phyloP scores from a whole-genome alignment of 306 rosid genomes.

The Astragalus glycyphyllos region DNA sequence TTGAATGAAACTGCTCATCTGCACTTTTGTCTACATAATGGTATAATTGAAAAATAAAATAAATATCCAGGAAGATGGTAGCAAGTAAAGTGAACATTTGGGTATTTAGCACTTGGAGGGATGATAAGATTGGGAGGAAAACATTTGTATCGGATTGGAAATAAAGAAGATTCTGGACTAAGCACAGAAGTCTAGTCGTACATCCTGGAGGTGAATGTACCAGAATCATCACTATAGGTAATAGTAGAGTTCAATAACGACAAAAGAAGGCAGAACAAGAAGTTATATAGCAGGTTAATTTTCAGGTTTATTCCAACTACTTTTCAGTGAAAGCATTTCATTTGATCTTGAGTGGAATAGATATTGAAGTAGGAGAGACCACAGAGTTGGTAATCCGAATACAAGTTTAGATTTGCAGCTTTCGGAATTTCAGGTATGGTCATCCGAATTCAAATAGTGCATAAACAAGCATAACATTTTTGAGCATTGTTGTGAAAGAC shows the following conservation, averaged over 20 bases:
- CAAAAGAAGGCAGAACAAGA: conserved; percentile 11
- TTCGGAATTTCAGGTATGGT: neutral
- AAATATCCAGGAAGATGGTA: conserved; percentile 5
- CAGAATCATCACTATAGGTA: neutral
- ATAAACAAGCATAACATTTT: neutral
- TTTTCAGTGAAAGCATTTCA: conserved; percentile 15
- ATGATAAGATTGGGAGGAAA: conserved; percentile 3
- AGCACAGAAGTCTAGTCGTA: conserved; percentile 4
- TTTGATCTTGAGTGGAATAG: conserved; percentile 11
- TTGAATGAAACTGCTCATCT: neutral
- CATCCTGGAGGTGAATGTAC: neutral
- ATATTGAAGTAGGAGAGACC: neutral
- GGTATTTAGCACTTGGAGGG: conserved; percentile 5
- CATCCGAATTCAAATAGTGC: neutral
- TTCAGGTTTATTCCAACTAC: conserved; percentile 12
- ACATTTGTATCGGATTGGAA: conserved; percentile 1
- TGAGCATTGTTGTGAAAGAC: too few species aligned
- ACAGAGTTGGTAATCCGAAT: neutral
- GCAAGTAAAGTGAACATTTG: neutral
- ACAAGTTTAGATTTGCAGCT: too few species aligned
- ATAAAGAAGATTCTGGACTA: conserved; percentile 14
- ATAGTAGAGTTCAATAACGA: conserved; percentile 1
- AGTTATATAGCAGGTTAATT: conserved; percentile 16
- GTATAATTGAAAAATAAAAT: neutral
- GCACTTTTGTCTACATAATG: neutral